Base-by-base conservation (phyloP, 352 stramenopile species). In the Phytopythium litorale region DNA sequence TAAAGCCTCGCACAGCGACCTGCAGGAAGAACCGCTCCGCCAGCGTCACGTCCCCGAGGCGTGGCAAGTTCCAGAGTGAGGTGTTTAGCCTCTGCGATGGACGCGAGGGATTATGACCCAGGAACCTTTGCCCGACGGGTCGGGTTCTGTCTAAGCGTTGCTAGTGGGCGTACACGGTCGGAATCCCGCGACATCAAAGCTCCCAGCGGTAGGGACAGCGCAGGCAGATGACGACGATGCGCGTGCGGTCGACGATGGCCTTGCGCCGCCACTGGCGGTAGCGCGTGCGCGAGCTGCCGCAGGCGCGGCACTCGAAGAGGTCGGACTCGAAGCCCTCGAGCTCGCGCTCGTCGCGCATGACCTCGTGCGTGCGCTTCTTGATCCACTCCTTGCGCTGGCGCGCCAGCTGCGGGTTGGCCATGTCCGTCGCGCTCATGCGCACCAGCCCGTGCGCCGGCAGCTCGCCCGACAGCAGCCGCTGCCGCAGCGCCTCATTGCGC, bases 401-500 rank as follows among this genome's bases (percentile, higher is more conserved):
- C 30, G 89, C 86, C 37, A 95, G 69, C 60, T 92, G 82, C 33
- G 86, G 86, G 60, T 95, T 95, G n/a, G 86, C 86, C 86, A 95
- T 92, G 65, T 92, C 82, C 25, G 71, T 74, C 4, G 77, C 80
- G 53, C 73, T 89, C 84, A 95, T 89, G 40, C 86, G 80, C 65
- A 93, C 86, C 25, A 93, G 70, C 52, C 65, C 75, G 53, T 75
- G 60, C 19, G 80, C 72, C 0, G 65, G 48, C 19, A 93, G 64
- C 28, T 89, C 72, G 9, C 84, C 82, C 0, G 78, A 85, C 32
- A 93, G 67, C 40, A 95, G 64, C 7, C 86, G 81, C 51, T 87
- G 73, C 56, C 86, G 82, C 13, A 95, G 68, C 16, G 79, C 66
- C 0, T 76, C 63, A 57, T 95, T 93, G 32, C 82, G 81, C 11